These are phyloP conservation scores for Kuraishia ogatae DNA, from an alignment of 805 yeast genomes.

Conservation along the genomic window DNA sequence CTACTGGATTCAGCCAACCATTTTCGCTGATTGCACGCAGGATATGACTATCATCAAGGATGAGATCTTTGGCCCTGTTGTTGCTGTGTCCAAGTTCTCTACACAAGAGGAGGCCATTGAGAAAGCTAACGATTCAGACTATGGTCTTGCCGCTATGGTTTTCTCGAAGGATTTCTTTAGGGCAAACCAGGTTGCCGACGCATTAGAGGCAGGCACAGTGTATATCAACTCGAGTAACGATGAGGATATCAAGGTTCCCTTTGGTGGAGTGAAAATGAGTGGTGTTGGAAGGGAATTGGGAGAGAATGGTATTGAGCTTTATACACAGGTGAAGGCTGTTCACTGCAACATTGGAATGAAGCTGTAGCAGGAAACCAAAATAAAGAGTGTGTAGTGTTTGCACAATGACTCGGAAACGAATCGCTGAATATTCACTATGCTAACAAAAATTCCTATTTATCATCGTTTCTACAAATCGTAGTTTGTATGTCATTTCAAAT, in stretches of 20 bases:
- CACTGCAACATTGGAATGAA: slow-evolving; percentile 39
- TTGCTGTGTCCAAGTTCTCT: slow-evolving; percentile 53
- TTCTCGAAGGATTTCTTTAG: slow-evolving; percentile 60
- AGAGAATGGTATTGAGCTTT: slow-evolving; percentile 58
- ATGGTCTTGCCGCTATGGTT: slow-evolving; percentile 79
- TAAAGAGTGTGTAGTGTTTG: not conserved
- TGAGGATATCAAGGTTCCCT: slow-evolving; percentile 58
- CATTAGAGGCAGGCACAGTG: slow-evolving; percentile 57
- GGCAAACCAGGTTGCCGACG: slow-evolving; percentile 57
- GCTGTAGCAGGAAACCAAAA: slow-evolving; percentile 16
- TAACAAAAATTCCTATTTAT: too few relatives aligned
- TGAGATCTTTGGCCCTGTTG: slow-evolving; percentile 88
- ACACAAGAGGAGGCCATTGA: slow-evolving; percentile 60
- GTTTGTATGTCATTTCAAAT: too few relatives aligned
- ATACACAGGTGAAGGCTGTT: slow-evolving; percentile 70
- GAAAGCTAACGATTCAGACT: slow-evolving; percentile 63
- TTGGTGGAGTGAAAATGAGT: slow-evolving; percentile 74
- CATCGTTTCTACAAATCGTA: too few relatives aligned
- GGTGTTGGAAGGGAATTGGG: slow-evolving; percentile 83
- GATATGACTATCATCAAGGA: slow-evolving; percentile 61
- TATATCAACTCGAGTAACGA: slow-evolving; percentile 67
- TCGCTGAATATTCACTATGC: too few relatives aligned
- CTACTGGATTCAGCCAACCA: slow-evolving; percentile 65
- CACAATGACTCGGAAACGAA: too few relatives aligned
- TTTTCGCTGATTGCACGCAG: slow-evolving; percentile 63